phyloP scores from a whole-genome alignment of 2,329 filamentous ascomycete species.

The Furcasterigmium sp. region DNA sequence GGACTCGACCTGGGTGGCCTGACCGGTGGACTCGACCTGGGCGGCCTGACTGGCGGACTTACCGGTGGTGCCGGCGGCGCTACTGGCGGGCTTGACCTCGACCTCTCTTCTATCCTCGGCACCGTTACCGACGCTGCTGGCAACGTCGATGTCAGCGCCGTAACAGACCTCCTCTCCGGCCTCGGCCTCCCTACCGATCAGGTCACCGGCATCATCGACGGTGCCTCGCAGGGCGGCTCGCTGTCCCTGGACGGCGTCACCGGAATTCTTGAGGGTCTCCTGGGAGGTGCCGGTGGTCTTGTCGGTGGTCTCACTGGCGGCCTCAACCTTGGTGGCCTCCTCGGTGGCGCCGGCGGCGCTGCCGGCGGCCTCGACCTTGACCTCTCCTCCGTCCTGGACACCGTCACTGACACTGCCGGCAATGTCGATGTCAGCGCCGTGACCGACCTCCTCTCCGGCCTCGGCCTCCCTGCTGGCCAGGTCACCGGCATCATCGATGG shows the following conservation, averaged over 20 bases:
- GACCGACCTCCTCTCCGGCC: background rate
- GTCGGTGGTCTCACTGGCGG: background rate
- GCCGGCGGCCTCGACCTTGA: too few species aligned
- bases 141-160: background rate
- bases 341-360: too few species aligned
- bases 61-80: background rate
- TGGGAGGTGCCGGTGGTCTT: constrained; percentile 1
- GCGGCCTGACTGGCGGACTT: background rate
- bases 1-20: constrained; percentile 1
- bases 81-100: background rate
- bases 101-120: background rate
- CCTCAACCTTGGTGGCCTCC: background rate
- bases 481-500: background rate
- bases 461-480: background rate
- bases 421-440: background rate
- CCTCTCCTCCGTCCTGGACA: background rate
- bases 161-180: background rate
- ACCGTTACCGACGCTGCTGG: constrained; percentile 11
- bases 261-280: background rate
- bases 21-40: background rate
- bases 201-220: background rate
- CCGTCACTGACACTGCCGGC: constrained; percentile 11
- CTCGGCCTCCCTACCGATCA: background rate
- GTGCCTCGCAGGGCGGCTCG: too few species aligned
- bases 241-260: background rate